Percentiles rank a stretch among this genome's conserved stretches.
Evolutionary conservation across 345 rosid genomes (phyloP).

Genomic region (Citrus reticulata): DNA sequence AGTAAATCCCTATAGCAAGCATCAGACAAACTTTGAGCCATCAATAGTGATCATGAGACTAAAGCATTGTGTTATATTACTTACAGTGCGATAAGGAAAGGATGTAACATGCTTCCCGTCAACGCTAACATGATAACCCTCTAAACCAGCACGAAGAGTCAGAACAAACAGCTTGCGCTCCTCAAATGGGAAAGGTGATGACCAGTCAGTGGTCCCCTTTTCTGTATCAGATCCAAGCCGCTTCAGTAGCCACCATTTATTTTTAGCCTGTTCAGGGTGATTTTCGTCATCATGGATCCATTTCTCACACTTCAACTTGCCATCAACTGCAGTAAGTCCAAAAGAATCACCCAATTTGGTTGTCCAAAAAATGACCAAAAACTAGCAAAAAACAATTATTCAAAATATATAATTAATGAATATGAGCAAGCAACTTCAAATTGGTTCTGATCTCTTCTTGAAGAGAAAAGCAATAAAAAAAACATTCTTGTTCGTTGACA

Average conservation of each 20-base stretch:
- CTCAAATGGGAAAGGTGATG: conserved; percentile 83
- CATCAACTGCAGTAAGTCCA: conserved; percentile 64
- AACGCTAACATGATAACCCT: conserved; percentile 84
- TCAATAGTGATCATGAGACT: conserved; percentile 9
- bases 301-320: conserved; percentile 85
- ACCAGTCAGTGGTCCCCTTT: conserved; percentile 77
- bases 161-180: conserved; percentile 80
- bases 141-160: conserved; percentile 88
- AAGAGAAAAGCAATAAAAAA: not conserved
- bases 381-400: not conserved
- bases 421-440: not conserved
- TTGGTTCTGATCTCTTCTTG: not conserved
- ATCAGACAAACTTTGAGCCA: conserved; percentile 17
- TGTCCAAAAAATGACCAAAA: not conserved
- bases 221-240: conserved; percentile 66
- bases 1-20: conserved; percentile 65
- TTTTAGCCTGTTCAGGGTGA: conserved; percentile 59
- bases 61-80: conserved; percentile 23
- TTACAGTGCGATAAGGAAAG: conserved; percentile 89
- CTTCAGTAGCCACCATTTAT: conserved; percentile 81
- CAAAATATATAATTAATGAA: not conserved
- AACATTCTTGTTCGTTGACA: not conserved
- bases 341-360: conserved; percentile 12
- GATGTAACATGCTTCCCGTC: conserved; percentile 92
- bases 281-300: conserved; percentile 84